Evolutionary conservation across 345 rosid species (phyloP).

Genomic region (Acer yangbiense): DNA sequence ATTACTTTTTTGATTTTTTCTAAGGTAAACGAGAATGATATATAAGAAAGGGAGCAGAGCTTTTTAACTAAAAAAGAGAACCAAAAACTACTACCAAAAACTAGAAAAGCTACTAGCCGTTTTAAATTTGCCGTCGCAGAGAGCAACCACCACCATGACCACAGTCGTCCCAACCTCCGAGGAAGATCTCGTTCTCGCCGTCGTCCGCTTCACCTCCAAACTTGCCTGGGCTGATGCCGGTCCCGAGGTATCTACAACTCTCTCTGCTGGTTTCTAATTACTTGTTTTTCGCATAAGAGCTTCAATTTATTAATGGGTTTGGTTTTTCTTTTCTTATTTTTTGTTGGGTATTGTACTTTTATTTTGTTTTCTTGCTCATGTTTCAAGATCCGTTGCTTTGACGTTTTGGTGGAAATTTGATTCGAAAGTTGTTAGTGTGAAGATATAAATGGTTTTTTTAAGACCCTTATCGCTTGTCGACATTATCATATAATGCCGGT

Average conservation of each 20-base stretch:
- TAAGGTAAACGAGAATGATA: too few relatives aligned
- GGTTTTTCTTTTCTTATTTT: neutral
- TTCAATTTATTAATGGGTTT: neutral
- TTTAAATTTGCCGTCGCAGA: constrained; percentile 22
- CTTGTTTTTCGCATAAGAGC: neutral
- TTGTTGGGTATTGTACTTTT: neutral
- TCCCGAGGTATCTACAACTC: constrained; percentile 62
- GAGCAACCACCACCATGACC: constrained; percentile 50
- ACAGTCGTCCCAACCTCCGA: constrained; percentile 93
- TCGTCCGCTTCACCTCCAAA: constrained; percentile 89
- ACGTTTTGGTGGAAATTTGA: neutral
- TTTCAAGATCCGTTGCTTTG: neutral
- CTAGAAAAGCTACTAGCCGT: constrained; percentile 14
- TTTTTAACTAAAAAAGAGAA: neutral
- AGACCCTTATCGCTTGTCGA: too few relatives aligned
- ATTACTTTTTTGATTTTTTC: too few relatives aligned
- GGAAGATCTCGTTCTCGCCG: constrained; percentile 86
- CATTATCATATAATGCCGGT: too few relatives aligned
- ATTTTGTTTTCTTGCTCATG: neutral
- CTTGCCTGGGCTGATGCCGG: constrained; percentile 99
- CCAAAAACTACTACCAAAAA: neutral
- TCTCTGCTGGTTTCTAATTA: neutral
- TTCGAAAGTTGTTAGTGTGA: neutral
- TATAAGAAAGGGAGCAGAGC: too few relatives aligned
- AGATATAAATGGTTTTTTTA: neutral